These are phyloP conservation scores for Debaryomycetaceae sp. DNA, from an alignment of 1,139 yeast genomes.

Conservation along the genomic window DNA sequence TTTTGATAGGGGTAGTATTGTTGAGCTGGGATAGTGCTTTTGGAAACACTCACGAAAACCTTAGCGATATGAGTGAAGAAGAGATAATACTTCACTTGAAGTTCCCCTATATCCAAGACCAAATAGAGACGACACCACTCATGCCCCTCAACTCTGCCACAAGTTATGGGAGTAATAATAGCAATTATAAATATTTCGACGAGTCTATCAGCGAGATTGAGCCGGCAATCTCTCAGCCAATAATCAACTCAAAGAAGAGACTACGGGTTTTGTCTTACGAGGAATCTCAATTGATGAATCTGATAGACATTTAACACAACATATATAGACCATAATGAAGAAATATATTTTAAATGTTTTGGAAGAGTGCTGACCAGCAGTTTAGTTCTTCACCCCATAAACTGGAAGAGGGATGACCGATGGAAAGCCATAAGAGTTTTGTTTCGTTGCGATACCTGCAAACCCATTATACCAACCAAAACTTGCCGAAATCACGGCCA, in stretches of 20 bases:
- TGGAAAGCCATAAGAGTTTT: conserved; percentile 52
- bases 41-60: conserved; percentile 10
- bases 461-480: conserved; percentile 78
- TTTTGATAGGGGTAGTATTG: conserved; percentile 39
- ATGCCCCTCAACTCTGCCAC: neutral
- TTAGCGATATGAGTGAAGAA: conserved; percentile 7
- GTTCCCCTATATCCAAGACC: conserved; percentile 19
- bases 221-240: neutral
- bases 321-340: neutral
- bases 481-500: conserved; percentile 67
- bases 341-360: too few species aligned
- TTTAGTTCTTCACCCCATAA: conserved; percentile 3
- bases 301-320: conserved; percentile 9
- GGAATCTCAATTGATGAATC: conserved; percentile 17
- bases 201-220: neutral
- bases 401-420: conserved; percentile 9
- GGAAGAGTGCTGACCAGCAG: too few species aligned
- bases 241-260: neutral
- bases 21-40: conserved; percentile 46
- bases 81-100: conserved; percentile 18
- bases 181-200: neutral
- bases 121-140: conserved; percentile 3
- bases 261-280: conserved; percentile 15
- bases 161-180: conserved; percentile 3
- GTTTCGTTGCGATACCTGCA: conserved; percentile 68